Percentiles rank a stretch among this genome's conserved stretches.
Evolutionary conservation across 73 alveolate genomes (phyloP).

Genomic region (Paramecium tetraurelia): DNA sequence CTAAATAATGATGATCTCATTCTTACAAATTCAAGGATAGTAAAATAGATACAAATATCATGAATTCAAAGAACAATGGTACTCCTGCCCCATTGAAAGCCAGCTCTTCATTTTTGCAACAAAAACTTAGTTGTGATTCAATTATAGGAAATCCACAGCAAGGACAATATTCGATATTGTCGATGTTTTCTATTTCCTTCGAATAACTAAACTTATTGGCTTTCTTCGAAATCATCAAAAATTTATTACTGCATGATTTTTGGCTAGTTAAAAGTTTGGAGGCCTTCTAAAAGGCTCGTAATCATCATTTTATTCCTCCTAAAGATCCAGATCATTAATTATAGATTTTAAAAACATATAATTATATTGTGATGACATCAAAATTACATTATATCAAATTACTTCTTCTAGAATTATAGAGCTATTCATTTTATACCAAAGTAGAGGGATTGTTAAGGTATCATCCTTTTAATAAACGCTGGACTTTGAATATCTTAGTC

Average conservation of each 20-base stretch:
- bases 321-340: not conserved
- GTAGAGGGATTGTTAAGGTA: not conserved
- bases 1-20: not conserved
- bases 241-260: not conserved
- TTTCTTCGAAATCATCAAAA: not conserved
- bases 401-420: not conserved
- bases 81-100: constrained; percentile 28
- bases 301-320: not conserved
- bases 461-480: constrained; percentile 18
- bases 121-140: not conserved
- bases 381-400: not conserved
- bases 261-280: constrained; percentile 9
- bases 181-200: not conserved
- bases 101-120: not conserved
- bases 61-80: constrained; percentile 28
- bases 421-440: not conserved
- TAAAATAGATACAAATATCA: not conserved
- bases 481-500: not conserved
- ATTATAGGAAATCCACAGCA: constrained; percentile 27
- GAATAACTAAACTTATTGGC: not conserved
- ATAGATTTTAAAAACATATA: not conserved
- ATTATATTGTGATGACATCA: not conserved
- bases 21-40: not conserved
- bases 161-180: not conserved
- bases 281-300: not conserved